These are phyloP conservation scores for Xanthoconium stramineum DNA, from an alignment of 768 basidiomycete genomes.

Conservation along the genomic window DNA sequence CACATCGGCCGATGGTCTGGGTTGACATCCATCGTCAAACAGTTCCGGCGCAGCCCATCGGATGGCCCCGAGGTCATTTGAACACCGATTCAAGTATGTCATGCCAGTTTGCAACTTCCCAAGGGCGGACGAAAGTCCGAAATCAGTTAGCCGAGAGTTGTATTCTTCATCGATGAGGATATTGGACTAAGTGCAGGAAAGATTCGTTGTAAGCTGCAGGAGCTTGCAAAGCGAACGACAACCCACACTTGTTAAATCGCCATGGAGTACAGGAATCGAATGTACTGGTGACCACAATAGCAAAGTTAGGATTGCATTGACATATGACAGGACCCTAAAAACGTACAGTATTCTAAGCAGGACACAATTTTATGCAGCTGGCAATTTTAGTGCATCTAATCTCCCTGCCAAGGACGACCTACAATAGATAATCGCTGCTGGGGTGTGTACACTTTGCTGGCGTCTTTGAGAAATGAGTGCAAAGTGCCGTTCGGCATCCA, in stretches of 20 bases:
- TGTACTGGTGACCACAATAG: background rate
- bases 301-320: background rate
- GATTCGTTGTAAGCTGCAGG: background rate
- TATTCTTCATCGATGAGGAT: background rate
- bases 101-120: background rate
- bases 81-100: slow-evolving; percentile 27
- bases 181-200: background rate
- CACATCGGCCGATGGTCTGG: slow-evolving; percentile 13
- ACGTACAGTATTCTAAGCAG: background rate
- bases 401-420: background rate
- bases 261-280: background rate
- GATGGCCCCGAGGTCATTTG: slow-evolving; percentile 33
- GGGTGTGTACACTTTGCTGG: background rate
- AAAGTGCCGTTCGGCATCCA: background rate
- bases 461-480: background rate
- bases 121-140: background rate
- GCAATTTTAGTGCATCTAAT: background rate
- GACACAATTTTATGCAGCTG: background rate
- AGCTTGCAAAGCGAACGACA: background rate
- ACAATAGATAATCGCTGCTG: background rate
- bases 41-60: slow-evolving; percentile 45
- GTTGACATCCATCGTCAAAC: slow-evolving; percentile 8
- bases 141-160: background rate
- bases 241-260: background rate
- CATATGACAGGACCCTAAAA: background rate